Base-by-base conservation (phyloP, 2,329 filamentous ascomycete genomes). In the Cladosporium halotolerans region DNA sequence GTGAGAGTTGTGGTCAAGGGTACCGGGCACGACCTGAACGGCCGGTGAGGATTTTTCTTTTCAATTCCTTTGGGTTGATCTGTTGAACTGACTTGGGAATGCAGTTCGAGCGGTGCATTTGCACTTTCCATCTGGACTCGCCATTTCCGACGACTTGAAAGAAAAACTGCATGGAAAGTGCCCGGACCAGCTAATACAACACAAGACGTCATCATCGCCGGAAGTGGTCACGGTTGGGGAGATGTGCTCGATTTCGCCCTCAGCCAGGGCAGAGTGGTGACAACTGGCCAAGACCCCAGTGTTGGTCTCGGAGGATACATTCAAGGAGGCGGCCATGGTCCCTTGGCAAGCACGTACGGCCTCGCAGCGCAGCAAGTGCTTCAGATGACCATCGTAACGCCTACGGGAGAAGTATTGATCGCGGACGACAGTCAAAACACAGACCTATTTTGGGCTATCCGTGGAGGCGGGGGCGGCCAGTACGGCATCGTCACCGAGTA, bases 211-310 rank as follows among this genome's bases (percentile, higher is more conserved):
- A 61, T 66, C 52, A 45, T 63, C 10, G 53, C 63, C 11, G 64
- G 63, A 3, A 63, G 62, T 33, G 62, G 64, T 7, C 50, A 53
- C 9, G 63, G 58, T 11, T 61, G 59, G 60, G 55, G 51, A 19
- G 56, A 54, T 38, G 53, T 66, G 45, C 57, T 66, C 6, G 33
- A 54, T 3, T 52, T 51, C n/a, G 58, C 52, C 13, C 38, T 60
- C 6, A 18, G 28, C 18, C 56, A 57, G 51, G 52, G 56, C 8
- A 45, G 56, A 32, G 51, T 58, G 11, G 56, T 60, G 6, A 58
- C 54, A 4, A 58, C 56, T 9, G 54, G 54, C n/a, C 58, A 57
- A 38, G 55, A 57, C 31, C 36, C 40, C 3, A 57, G 52, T 43
- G 56, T 58, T 10, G 56, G 56, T 10, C 52, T 49, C 9, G 57